These are phyloP conservation scores for Globisporangium iwayamae DNA, from an alignment of 352 stramenopile genomes.

Conservation along the genomic window DNA sequence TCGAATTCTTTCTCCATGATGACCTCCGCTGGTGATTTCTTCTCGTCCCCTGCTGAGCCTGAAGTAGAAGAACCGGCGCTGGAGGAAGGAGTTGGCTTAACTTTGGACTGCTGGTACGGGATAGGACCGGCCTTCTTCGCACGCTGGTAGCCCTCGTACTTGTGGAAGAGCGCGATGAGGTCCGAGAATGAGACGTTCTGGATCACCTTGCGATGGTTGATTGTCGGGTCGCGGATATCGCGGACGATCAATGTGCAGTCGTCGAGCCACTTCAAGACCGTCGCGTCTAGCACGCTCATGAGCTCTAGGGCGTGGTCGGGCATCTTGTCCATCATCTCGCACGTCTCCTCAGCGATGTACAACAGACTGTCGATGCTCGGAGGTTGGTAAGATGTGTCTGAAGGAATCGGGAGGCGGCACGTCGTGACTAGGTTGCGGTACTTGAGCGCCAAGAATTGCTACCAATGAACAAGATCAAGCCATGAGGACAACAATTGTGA, in stretches of 20 bases:
- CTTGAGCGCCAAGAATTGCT: slow-evolving; percentile 61
- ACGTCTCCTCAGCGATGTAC: slow-evolving; percentile 58
- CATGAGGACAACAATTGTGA: not conserved
- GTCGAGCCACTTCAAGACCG: slow-evolving; percentile 65
- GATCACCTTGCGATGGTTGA: slow-evolving; percentile 62
- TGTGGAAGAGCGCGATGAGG: slow-evolving; percentile 53
- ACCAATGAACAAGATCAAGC: not conserved
- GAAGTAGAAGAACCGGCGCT: not conserved
- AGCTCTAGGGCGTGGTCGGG: slow-evolving; percentile 56
- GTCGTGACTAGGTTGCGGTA: slow-evolving; percentile 38
- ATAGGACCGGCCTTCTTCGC: slow-evolving; percentile 52
- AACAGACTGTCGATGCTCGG: slow-evolving; percentile 76
- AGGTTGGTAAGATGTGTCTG: slow-evolving; percentile 72
- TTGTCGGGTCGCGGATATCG: slow-evolving; percentile 70
- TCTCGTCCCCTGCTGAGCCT: slow-evolving; percentile 6
- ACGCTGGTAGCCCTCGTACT: slow-evolving; percentile 62
- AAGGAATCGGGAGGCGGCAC: slow-evolving; percentile 52
- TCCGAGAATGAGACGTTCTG: slow-evolving; percentile 61
- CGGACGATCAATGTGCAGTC: slow-evolving; percentile 68
- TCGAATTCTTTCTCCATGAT: slow-evolving; percentile 59
- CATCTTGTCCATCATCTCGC: slow-evolving; percentile 73
- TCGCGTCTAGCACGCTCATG: slow-evolving; percentile 57
- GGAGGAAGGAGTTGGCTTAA: slow-evolving; percentile 16
- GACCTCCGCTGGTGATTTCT: slow-evolving; percentile 25
- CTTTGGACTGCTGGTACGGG: slow-evolving; percentile 50